phyloP scores from a whole-genome alignment of 352 stramenopile species.

The Phytophthora pistaciae region DNA sequence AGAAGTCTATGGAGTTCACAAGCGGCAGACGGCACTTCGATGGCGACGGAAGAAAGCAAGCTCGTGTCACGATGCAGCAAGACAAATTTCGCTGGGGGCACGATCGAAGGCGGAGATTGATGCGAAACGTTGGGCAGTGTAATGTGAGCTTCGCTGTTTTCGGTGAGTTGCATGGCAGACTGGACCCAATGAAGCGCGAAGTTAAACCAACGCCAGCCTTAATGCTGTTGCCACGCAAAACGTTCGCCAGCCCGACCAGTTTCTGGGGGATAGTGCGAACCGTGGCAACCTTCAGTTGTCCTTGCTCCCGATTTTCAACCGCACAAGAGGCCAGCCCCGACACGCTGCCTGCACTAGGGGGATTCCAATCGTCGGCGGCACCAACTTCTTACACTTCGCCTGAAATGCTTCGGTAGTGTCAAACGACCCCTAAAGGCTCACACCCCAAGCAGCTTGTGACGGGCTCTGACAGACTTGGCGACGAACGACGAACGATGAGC shows the following conservation, averaged over 20 bases:
- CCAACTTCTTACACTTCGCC: neutral
- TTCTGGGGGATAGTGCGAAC: neutral
- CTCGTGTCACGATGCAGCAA: neutral
- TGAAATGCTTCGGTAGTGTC: neutral
- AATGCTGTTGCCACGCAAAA: neutral
- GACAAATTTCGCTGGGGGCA: too few species aligned
- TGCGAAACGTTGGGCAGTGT: neutral
- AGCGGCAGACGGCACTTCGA: neutral
- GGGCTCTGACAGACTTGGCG: conserved; percentile 20
- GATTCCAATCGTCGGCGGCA: neutral
- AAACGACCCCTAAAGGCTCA: neutral
- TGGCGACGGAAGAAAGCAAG: neutral
- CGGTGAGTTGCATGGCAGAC: neutral
- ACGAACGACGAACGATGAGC: conserved; percentile 2
- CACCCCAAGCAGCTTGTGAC: neutral
- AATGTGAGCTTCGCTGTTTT: neutral
- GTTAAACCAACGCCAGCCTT: neutral
- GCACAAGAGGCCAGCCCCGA: neutral
- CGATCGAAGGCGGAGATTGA: too few species aligned
- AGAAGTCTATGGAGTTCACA: conserved; percentile 1
- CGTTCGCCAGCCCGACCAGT: neutral
- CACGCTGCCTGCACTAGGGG: too few species aligned
- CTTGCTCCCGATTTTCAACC: neutral
- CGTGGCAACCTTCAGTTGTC: neutral
- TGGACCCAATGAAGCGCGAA: neutral